Percentiles rank a stretch among this genome's conserved stretches.
Conservation (phyloP, 2,329 filamentous ascomycete genomes). For the Penicillium olsonii region DNA sequence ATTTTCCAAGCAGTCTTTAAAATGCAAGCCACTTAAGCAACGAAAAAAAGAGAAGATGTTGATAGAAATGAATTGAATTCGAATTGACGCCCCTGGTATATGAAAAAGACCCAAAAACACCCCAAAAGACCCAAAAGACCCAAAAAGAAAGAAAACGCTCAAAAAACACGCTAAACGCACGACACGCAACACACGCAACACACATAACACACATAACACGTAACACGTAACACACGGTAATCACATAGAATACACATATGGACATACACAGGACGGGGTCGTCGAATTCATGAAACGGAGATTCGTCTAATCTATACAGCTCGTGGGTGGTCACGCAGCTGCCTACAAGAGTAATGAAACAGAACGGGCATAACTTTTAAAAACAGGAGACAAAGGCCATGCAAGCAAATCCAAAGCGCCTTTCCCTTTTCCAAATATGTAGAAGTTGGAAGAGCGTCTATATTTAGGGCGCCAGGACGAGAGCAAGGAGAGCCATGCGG, state of each 20-base stretch:
- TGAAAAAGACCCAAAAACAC: constrained; percentile 1
- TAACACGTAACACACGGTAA: constrained; percentile 24
- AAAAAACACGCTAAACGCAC: constrained; percentile 14
- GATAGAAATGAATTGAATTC: background rate
- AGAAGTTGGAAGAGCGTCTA: constrained; percentile 27
- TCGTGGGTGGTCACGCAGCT: constrained; percentile 29
- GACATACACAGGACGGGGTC: constrained; percentile 24
- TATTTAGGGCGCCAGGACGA: constrained; percentile 71
- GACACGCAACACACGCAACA: constrained; percentile 21
- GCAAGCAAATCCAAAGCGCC: constrained; percentile 24
- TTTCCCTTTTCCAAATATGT: constrained; percentile 17
- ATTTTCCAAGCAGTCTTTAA: too few species aligned
- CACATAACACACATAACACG: constrained; percentile 19
- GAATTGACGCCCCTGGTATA: background rate
- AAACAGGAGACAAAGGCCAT: constrained; percentile 23
- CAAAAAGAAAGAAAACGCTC: constrained; percentile 11
- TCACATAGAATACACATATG: constrained; percentile 25
- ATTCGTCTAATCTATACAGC: constrained; percentile 42
- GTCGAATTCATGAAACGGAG: constrained; percentile 35
- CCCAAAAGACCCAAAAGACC: constrained; percentile 12
- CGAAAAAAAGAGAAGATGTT: background rate
- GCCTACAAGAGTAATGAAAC: constrained; percentile 35
- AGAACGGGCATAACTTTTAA: constrained; percentile 34
- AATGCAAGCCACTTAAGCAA: too few species aligned
- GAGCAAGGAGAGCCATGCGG: constrained; percentile 92